Percentiles rank a stretch among this genome's conserved stretches.
phyloP scores from a whole-genome alignment of 495 filamentous ascomycete genomes.

The Tetracladium setigerum region DNA sequence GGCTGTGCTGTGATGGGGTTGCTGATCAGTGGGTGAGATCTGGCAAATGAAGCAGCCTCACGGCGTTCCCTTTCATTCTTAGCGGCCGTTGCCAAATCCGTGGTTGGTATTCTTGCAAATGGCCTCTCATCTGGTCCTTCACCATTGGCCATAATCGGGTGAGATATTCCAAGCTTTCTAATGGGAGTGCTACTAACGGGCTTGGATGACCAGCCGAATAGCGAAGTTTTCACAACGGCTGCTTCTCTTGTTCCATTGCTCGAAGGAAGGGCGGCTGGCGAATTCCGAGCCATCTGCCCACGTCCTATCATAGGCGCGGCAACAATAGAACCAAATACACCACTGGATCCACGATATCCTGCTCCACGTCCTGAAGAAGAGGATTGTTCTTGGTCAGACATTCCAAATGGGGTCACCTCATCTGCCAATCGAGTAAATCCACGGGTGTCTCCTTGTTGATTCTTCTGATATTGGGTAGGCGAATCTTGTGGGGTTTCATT shows the following conservation, averaged over 20 bases:
- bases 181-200: constrained; percentile 20
- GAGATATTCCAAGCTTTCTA: constrained; percentile 37
- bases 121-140: constrained; percentile 26
- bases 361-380: constrained; percentile 3
- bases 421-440: constrained; percentile 16
- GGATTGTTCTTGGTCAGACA: neutral
- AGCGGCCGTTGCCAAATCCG: constrained; percentile 40
- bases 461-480: constrained; percentile 9
- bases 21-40: constrained; percentile 23
- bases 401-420: constrained; percentile 1
- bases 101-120: constrained; percentile 36
- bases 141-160: constrained; percentile 35
- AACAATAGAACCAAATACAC: constrained; percentile 13
- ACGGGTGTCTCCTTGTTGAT: constrained; percentile 6
- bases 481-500: constrained; percentile 15
- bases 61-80: constrained; percentile 38
- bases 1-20: constrained; percentile 32
- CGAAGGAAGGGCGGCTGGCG: neutral
- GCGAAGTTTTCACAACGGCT: constrained; percentile 24
- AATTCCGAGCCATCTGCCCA: constrained; percentile 2
- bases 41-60: constrained; percentile 22
- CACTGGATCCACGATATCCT: constrained; percentile 19
- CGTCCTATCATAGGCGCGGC: neutral
- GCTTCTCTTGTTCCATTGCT: constrained; percentile 9
- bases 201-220: constrained; percentile 25